These are phyloP conservation scores for Cucumis melo DNA, from an alignment of 306 rosid genomes.

Conservation along the genomic window DNA sequence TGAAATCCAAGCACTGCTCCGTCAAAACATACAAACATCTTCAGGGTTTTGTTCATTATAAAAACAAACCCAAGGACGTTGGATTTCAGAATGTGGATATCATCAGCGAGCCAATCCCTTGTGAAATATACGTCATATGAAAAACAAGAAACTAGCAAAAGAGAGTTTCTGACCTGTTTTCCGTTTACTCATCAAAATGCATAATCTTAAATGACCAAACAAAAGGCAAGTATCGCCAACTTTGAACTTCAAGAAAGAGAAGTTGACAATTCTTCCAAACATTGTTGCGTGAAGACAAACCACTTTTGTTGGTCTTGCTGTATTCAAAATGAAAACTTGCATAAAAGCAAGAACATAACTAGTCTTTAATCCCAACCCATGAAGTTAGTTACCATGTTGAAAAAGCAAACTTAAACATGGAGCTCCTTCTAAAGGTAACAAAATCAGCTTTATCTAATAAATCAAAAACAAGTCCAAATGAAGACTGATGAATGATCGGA, in stretches of 20 bases:
- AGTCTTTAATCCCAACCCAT: neutral
- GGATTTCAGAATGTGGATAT: neutral
- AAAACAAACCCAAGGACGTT: neutral
- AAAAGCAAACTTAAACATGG: neutral
- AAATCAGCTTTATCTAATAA: neutral
- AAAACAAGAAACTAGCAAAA: neutral
- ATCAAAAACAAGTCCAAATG: neutral
- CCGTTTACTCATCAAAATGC: neutral
- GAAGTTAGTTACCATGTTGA: neutral
- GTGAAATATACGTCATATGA: neutral
- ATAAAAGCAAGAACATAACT: neutral
- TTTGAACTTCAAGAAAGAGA: neutral
- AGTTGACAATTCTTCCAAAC: neutral
- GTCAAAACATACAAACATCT: neutral
- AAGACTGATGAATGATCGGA: neutral
- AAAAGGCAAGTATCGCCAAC: neutral
- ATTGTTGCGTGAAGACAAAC: neutral
- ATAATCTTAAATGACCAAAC: neutral
- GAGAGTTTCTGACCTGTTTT: neutral
- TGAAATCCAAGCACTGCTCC: neutral
- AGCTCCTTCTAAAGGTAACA: neutral
- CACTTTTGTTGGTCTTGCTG: neutral
- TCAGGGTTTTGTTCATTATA: neutral
- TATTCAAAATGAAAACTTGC: neutral
- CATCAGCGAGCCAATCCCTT: neutral